These are phyloP conservation scores for Cytidiella melzeri DNA, from an alignment of 768 basidiomycete genomes.

Conservation along the genomic window DNA sequence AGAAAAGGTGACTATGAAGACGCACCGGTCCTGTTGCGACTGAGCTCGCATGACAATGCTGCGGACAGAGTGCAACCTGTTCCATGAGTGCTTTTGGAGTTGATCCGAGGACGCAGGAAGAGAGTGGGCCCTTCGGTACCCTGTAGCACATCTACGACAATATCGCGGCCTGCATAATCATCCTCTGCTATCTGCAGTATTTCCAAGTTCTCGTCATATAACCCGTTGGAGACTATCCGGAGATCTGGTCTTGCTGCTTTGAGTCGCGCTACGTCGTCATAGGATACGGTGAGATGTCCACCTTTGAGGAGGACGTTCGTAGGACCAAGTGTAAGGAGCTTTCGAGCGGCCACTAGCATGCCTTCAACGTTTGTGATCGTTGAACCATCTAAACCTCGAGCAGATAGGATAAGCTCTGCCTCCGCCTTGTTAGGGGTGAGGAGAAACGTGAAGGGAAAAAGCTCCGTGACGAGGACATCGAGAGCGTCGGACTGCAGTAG, in stretches of 20 bases:
- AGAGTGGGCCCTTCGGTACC: conserved; percentile 36
- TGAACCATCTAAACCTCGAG: conserved; percentile 13
- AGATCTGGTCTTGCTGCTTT: conserved; percentile 25
- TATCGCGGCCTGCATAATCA: conserved; percentile 14
- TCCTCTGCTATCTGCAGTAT: conserved; percentile 38
- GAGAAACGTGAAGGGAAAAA: conserved; percentile 66
- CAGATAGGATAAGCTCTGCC: conserved; percentile 60
- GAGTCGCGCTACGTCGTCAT: conserved; percentile 38
- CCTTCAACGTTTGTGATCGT: conserved; percentile 43
- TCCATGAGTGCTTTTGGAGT: conserved; percentile 77
- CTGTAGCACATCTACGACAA: conserved; percentile 65
- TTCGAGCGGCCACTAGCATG: conserved; percentile 53
- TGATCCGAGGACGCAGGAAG: conserved; percentile 54
- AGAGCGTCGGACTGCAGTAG: conserved; percentile 67
- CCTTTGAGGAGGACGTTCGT: conserved; percentile 76
- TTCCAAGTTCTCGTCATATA: conserved; percentile 55
- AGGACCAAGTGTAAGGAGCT: conserved; percentile 42
- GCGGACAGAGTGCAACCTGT: conserved; percentile 92
- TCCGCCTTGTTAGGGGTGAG: conserved; percentile 87
- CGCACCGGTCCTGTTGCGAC: conserved; percentile 39
- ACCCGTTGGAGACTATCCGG: conserved; percentile 37
- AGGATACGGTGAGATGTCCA: conserved; percentile 56
- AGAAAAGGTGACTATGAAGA: conserved; percentile 13
- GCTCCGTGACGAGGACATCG: conserved; percentile 44
- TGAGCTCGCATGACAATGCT: conserved; percentile 66